These are phyloP conservation scores for Aspergillus asperescens DNA, from an alignment of 495 filamentous ascomycete species.

Conservation along the genomic window DNA sequence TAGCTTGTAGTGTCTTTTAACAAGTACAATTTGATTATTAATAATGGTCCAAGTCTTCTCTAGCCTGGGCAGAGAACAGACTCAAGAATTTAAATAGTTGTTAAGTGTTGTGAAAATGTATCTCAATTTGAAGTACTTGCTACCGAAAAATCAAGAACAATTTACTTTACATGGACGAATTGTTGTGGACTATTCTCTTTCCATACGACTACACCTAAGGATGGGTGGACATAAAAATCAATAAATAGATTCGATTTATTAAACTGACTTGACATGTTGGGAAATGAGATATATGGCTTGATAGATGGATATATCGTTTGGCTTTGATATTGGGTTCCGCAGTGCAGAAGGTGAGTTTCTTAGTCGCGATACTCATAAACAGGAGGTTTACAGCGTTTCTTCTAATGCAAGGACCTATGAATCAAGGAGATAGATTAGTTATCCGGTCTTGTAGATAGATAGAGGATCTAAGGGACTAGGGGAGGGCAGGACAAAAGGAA, in stretches of 20 bases:
- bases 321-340: background rate
- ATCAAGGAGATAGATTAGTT: conserved; percentile 7
- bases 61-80: too few species aligned
- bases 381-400: conserved; percentile 32
- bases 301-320: background rate
- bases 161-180: too few species aligned
- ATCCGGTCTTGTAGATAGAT: background rate
- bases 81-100: too few species aligned
- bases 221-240: too few species aligned
- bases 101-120: too few species aligned
- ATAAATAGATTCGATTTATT: background rate
- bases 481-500: background rate
- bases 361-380: background rate
- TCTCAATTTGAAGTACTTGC: too few species aligned
- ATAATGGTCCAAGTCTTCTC: too few species aligned
- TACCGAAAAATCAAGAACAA: too few species aligned
- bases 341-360: background rate
- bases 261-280: background rate
- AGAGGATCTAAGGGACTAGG: background rate
- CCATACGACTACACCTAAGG: too few species aligned
- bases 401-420: conserved; percentile 49
- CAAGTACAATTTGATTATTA: too few species aligned
- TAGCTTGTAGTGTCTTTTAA: conserved; percentile 3
- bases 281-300: background rate
- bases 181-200: too few species aligned